Conservation (phyloP, 176 grass and related monocot species). For the Stipa capillata region DNA sequence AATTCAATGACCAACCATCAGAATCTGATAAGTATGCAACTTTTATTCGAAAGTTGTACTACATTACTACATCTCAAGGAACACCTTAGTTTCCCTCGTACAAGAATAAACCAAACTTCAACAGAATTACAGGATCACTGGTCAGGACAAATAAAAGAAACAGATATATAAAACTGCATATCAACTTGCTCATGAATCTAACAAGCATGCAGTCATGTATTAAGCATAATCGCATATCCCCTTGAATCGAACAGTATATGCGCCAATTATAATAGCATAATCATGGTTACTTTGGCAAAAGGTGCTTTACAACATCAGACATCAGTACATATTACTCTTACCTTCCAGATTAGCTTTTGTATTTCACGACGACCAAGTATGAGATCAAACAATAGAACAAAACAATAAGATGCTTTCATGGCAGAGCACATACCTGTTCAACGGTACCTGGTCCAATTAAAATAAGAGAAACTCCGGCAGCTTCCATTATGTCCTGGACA, state of each 20-base stretch:
- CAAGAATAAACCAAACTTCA: neutral
- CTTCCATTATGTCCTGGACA: slow-evolving; percentile 71
- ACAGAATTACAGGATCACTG: neutral
- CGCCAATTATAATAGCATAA: neutral
- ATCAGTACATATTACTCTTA: neutral
- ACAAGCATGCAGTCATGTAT: neutral
- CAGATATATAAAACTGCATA: neutral
- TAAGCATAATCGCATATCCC: too few species aligned
- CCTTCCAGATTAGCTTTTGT: neutral
- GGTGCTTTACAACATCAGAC: neutral
- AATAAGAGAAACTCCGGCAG: slow-evolving; percentile 83
- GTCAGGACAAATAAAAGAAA: neutral
- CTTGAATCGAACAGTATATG: too few species aligned
- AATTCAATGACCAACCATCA: neutral
- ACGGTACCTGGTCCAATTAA: slow-evolving; percentile 85
- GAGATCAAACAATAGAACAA: too few species aligned
- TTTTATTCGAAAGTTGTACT: neutral
- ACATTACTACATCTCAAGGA: neutral
- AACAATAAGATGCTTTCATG: neutral
- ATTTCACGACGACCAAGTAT: neutral
- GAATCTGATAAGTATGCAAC: neutral
- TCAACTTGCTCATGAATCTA: neutral
- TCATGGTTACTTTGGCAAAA: neutral
- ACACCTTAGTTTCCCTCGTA: neutral
- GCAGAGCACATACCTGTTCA: slow-evolving; percentile 65